Evolutionary conservation across 106 monocot genomes (phyloP).

Genomic region (Cymbidium sinense): DNA sequence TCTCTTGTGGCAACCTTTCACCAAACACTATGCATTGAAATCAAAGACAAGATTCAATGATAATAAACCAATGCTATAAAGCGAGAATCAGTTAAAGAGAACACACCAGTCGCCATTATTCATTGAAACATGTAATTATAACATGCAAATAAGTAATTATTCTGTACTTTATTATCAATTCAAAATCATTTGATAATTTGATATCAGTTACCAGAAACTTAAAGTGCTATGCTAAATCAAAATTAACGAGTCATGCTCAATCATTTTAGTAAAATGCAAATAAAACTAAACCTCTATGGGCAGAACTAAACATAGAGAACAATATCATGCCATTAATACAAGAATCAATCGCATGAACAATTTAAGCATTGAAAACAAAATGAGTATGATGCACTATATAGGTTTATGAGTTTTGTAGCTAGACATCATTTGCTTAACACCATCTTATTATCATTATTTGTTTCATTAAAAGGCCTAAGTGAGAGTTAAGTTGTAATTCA

Average conservation of each 20-base stretch:
- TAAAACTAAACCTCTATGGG: too few species aligned
- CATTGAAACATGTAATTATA: background rate
- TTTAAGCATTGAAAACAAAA: too few species aligned
- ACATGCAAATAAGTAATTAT: background rate
- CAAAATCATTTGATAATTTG: background rate
- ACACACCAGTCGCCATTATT: background rate
- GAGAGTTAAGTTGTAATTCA: too few species aligned
- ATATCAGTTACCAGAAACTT: background rate
- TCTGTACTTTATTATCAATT: background rate
- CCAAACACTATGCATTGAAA: conserved; percentile 63
- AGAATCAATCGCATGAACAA: too few species aligned
- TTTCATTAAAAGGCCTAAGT: too few species aligned
- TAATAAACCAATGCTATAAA: background rate
- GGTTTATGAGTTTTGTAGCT: too few species aligned
- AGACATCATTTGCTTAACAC: too few species aligned
- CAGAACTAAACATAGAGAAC: too few species aligned
- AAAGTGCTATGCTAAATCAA: background rate
- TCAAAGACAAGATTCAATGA: background rate
- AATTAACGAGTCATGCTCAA: background rate
- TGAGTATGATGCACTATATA: too few species aligned
- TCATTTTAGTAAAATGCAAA: too few species aligned
- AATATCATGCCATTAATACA: too few species aligned
- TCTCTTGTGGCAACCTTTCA: conserved; percentile 97
- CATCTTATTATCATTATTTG: too few species aligned
- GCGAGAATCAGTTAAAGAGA: background rate